Conservation (phyloP, 257 asterid genomes). For the Solanum medicagineum region DNA sequence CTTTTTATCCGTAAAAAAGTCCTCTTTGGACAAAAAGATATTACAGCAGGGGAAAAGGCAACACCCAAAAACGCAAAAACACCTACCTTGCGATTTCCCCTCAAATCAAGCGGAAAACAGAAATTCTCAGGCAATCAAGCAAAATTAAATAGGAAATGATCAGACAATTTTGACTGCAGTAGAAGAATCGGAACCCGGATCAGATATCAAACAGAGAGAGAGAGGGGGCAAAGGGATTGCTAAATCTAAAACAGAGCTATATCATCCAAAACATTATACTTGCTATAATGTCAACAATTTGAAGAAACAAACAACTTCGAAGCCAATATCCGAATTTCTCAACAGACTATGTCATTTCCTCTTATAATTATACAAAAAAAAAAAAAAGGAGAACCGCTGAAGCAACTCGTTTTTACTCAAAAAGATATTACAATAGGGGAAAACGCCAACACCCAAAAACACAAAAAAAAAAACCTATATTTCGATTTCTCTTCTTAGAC, state of each 20-base stretch:
- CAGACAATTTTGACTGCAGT: slow-evolving; percentile 26
- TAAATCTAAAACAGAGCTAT: neutral
- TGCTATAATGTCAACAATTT: neutral
- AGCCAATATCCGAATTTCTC: neutral
- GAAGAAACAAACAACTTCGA: neutral
- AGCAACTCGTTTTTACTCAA: neutral
- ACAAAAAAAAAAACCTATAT: neutral
- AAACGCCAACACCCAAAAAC: neutral
- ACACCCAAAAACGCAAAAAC: neutral
- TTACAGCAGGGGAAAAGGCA: neutral
- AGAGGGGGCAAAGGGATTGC: too few relatives aligned
- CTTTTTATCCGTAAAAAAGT: neutral
- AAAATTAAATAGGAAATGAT: neutral
- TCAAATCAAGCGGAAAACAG: neutral
- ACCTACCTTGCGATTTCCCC: rapidly evolving
- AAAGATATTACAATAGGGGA: neutral
- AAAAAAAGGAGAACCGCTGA: neutral
- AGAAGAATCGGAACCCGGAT: slow-evolving; percentile 2
- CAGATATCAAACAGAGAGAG: neutral
- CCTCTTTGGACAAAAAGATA: neutral
- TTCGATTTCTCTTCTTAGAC: too few relatives aligned
- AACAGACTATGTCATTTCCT: neutral
- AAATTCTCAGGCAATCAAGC: neutral
- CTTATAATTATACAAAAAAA: neutral
- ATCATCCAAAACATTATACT: neutral